phyloP scores from a whole-genome alignment of 2,329 filamentous ascomycete species.

The Colletotrichum australisinense region DNA sequence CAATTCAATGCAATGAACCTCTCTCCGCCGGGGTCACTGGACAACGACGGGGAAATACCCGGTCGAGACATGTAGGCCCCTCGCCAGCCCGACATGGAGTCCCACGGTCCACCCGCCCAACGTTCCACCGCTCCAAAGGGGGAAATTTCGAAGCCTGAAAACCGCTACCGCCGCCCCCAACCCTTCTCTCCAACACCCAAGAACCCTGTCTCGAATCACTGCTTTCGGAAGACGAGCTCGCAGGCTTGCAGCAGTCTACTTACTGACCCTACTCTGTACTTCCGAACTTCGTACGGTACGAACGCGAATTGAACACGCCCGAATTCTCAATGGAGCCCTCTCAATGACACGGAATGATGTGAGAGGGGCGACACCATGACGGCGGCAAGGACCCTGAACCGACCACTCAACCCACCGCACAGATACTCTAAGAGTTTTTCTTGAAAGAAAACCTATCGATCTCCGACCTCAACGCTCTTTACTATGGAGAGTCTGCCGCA shows the following conservation, averaged over 20 bases:
- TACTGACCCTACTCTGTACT: too few relatives aligned
- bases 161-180: conserved; percentile 9
- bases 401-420: background rate
- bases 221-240: conserved; percentile 13
- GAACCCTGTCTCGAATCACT: conserved; percentile 24
- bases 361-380: conserved; percentile 19
- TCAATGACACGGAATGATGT: conserved; percentile 26
- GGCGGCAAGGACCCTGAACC: conserved; percentile 17
- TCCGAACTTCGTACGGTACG: background rate
- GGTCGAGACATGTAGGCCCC: conserved; percentile 19
- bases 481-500: background rate
- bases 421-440: background rate
- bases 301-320: conserved; percentile 7
- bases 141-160: conserved; percentile 18
- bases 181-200: background rate
- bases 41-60: conserved; percentile 26
- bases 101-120: conserved; percentile 21
- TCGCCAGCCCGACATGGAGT: conserved; percentile 9
- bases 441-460: background rate
- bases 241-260: background rate
- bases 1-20: conserved; percentile 34
- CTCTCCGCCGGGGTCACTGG: conserved; percentile 17
- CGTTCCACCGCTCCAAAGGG: conserved; percentile 25
- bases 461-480: background rate
- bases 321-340: background rate